Base-by-base conservation (phyloP, 768 basidiomycete species). In the Serendipita sp. region DNA sequence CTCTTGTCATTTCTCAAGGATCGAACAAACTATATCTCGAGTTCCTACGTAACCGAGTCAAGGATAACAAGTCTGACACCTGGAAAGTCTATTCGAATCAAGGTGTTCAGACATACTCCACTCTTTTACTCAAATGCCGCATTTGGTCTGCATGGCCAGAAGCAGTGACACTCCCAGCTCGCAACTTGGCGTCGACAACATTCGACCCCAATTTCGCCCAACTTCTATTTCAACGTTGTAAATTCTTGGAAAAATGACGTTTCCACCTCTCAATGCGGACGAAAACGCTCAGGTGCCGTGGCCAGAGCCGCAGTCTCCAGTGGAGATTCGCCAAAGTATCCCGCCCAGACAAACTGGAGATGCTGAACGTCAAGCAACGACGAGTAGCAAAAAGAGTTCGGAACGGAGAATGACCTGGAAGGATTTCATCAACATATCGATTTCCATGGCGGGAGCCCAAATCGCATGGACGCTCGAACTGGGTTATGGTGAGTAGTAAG, bases 381-480 rank as follows among this genome's bases (percentile, higher is more conserved):
- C 3, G 63, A 64, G 34, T 45, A 34, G 58, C 28, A 67, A 65
- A 60, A 68, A 70, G 51, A 64, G 65, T 30, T 64, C 64, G 63
- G 46, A 70, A 41, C 67, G 72, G 67, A 71, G 71, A 41, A 67
- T 70, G 28, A 70, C 68, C 68, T 67, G 70, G 41, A 67, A 71
- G 72, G 32, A 68, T 78, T 63, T 77, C 77, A 8, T 60, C 28
- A 60, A 60, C 35, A 60, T 60, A 24, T 60, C 56, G 66, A 82
- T 96, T 66, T 90, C 92, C 5, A 94, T 98, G 89, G 92, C 85
- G 48, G 95, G 95, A 15, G 90, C 89, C 3, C 90, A 96, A 75
- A 85, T 97, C 30, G 88, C 91, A 1, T 97, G 94, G 94, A 95
- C 92, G 1, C 88, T 96, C 2, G 92, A 95, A 72, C 82, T 94